These are phyloP conservation scores for Aspergillus incahuasiensis DNA, from an alignment of 495 filamentous ascomycete species.

Conservation along the genomic window DNA sequence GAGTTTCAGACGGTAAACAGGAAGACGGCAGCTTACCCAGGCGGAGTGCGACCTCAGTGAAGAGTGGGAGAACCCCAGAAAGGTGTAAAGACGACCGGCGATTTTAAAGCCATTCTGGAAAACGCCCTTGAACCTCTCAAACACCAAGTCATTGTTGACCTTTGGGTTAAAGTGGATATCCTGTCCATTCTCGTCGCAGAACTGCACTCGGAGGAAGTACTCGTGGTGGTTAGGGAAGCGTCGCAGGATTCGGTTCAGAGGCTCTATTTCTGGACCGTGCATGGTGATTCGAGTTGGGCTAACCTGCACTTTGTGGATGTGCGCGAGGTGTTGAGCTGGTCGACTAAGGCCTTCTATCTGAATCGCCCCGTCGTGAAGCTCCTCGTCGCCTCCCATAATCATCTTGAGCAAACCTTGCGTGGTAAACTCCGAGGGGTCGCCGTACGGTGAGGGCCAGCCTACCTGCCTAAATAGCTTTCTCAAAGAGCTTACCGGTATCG, in stretches of 20 bases:
- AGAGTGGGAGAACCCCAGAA: conserved; percentile 79
- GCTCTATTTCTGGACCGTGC: conserved; percentile 64
- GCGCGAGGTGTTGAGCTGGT: conserved; percentile 6
- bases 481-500: conserved; percentile 12
- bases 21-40: conserved; percentile 33
- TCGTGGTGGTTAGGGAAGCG: conserved; percentile 59
- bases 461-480: conserved; percentile 18
- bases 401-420: background rate
- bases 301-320: conserved; percentile 57
- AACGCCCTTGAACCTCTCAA: conserved; percentile 52
- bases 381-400: conserved; percentile 10
- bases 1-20: background rate
- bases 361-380: conserved; percentile 5
- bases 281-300: conserved; percentile 66
- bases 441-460: conserved; percentile 16
- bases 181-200: conserved; percentile 69
- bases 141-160: conserved; percentile 49
- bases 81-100: conserved; percentile 58
- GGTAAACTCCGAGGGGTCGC: conserved; percentile 14
- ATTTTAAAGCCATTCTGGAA: conserved; percentile 55
- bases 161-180: conserved; percentile 53
- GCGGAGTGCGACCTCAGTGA: conserved; percentile 63
- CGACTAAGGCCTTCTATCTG: conserved; percentile 3
- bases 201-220: conserved; percentile 65
- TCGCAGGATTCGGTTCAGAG: conserved; percentile 68